Conservation (phyloP, 768 basidiomycete genomes). For the Phaeotremella fagi region DNA sequence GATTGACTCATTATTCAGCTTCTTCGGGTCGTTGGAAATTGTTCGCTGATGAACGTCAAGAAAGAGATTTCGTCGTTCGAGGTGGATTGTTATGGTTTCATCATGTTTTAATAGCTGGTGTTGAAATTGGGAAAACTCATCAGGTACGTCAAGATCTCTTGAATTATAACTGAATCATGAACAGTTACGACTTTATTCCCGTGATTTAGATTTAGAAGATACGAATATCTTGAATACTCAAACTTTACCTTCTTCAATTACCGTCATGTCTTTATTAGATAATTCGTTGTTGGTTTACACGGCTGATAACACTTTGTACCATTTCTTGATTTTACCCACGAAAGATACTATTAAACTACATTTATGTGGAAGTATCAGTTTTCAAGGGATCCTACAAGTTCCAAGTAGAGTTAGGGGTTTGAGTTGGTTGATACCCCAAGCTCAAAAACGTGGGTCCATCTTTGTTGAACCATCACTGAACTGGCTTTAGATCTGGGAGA, state of each 20-base stretch:
- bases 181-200: slow-evolving; percentile 87
- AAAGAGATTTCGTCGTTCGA: slow-evolving; percentile 76
- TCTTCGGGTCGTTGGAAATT: slow-evolving; percentile 92
- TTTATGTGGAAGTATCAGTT: slow-evolving; percentile 89
- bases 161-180: not conserved
- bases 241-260: slow-evolving; percentile 66
- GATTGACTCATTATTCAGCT: slow-evolving; percentile 88
- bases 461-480: not conserved
- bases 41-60: slow-evolving; percentile 74
- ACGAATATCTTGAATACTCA: slow-evolving; percentile 80
- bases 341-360: slow-evolving; percentile 76
- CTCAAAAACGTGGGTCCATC: slow-evolving; percentile 74
- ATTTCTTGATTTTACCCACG: slow-evolving; percentile 78
- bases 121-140: slow-evolving; percentile 72
- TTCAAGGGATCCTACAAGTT: slow-evolving; percentile 78
- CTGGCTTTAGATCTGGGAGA: slow-evolving; percentile 80
- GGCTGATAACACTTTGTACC: slow-evolving; percentile 83
- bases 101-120: slow-evolving; percentile 84
- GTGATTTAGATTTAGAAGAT: slow-evolving; percentile 79
- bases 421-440: slow-evolving; percentile 93
- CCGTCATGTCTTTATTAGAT: slow-evolving; percentile 86
- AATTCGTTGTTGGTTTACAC: slow-evolving; percentile 93
- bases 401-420: slow-evolving; percentile 80
- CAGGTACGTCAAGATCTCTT: slow-evolving; percentile 53
- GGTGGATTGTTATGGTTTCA: slow-evolving; percentile 96